phyloP scores from a whole-genome alignment of 352 stramenopile genomes.

The Globisporangium acanthophoron region DNA sequence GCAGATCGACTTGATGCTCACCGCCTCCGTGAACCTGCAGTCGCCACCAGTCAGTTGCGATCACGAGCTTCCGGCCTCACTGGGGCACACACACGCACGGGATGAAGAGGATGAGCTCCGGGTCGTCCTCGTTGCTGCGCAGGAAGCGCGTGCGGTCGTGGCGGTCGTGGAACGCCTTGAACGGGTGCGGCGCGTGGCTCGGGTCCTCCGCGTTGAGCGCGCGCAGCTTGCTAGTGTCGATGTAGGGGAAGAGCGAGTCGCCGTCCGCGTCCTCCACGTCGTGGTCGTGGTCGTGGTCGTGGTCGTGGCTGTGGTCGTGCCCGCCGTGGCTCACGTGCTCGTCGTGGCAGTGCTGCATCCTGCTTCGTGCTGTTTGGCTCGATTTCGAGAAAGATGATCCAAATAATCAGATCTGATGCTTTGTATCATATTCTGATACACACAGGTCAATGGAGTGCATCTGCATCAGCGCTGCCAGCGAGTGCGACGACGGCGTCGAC shows the following conservation, averaged over 20 bases:
- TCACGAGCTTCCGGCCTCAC: neutral
- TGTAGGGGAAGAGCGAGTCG: conserved; percentile 79
- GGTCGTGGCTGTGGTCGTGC: conserved; percentile 50
- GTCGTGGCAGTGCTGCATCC: conserved; percentile 62
- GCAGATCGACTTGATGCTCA: conserved; percentile 87
- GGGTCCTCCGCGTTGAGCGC: conserved; percentile 74
- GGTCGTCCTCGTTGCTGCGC: conserved; percentile 75
- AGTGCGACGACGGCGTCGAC: neutral
- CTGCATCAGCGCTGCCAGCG: conserved; percentile 1
- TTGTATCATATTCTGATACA: too few species aligned
- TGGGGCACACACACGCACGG: conserved; percentile 23
- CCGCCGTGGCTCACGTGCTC: conserved; percentile 42
- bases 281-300: conserved; percentile 52
- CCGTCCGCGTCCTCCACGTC: conserved; percentile 69
- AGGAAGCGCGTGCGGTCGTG: conserved; percentile 60
- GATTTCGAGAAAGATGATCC: neutral
- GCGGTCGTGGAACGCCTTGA: conserved; percentile 80
- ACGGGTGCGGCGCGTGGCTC: conserved; percentile 52
- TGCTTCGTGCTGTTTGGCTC: conserved; percentile 2
- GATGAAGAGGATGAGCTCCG: conserved; percentile 81
- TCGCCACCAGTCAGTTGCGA: too few species aligned
- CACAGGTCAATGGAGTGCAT: neutral
- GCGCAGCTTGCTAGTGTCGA: conserved; percentile 84
- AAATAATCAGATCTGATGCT: neutral
- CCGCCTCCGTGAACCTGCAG: conserved; percentile 74